Evolutionary conservation across 495 filamentous ascomycete genomes (phyloP).

Genomic region (Penicillium riverlandense): DNA sequence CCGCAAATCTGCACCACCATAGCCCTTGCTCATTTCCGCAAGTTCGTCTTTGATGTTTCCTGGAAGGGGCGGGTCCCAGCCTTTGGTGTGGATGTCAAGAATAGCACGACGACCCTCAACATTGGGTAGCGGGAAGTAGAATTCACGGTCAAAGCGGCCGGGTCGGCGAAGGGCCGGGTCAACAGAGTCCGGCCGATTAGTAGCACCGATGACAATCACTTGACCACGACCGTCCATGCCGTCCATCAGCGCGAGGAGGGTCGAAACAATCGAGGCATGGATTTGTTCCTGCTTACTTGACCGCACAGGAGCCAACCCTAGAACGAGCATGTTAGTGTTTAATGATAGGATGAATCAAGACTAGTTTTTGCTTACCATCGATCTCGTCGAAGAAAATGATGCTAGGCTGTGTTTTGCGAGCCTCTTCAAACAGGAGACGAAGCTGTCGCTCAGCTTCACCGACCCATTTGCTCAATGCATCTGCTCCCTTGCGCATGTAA

Average conservation of each 20-base stretch:
- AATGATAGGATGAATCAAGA: background rate
- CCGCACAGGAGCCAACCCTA: constrained; percentile 79
- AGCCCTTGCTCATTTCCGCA: constrained; percentile 86
- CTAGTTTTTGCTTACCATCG: constrained; percentile 53
- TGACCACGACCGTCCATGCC: constrained; percentile 98
- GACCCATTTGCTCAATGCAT: constrained; percentile 97
- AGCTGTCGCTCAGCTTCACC: constrained; percentile 95
- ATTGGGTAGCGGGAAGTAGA: constrained; percentile 92
- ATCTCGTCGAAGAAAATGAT: constrained; percentile 99
- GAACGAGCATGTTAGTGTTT: constrained; percentile 12
- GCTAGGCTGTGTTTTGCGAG: constrained; percentile 86
- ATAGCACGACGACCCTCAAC: constrained; percentile 71
- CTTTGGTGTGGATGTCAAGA: constrained; percentile 90
- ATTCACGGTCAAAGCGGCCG: constrained; percentile 93
- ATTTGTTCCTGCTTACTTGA: constrained; percentile 98
- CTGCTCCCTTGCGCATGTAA: constrained; percentile 98
- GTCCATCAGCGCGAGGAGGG: constrained; percentile 92
- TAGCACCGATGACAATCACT: constrained; percentile 96
- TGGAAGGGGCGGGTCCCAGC: constrained; percentile 76
- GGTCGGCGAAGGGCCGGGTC: constrained; percentile 96
- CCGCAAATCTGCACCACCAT: constrained; percentile 89
- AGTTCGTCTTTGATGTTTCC: constrained; percentile 73
- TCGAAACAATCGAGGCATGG: constrained; percentile 96
- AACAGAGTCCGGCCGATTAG: constrained; percentile 95
- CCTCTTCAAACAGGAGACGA: constrained; percentile 89